Evolutionary conservation across 345 rosid species (phyloP).

Genomic region (Melastoma malabathricum): DNA sequence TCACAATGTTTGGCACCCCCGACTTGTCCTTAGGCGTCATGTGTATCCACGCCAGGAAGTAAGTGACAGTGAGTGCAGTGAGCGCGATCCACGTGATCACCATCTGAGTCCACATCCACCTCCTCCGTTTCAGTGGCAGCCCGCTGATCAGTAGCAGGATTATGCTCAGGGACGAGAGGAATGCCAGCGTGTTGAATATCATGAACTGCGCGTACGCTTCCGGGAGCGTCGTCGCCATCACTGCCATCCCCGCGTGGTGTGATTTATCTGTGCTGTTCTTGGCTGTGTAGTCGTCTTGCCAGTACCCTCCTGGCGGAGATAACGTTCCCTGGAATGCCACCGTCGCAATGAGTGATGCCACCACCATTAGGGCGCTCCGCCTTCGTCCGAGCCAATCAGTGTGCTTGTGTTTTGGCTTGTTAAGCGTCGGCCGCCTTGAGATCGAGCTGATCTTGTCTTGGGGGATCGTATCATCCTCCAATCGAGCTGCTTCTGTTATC

Average conservation of each 20-base stretch:
- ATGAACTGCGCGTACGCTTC: conserved; percentile 4
- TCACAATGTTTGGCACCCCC: background rate
- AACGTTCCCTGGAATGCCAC: conserved; percentile 23
- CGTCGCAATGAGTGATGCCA: conserved; percentile 19
- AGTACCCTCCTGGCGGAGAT: conserved; percentile 18
- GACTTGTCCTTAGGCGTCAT: conserved; percentile 5
- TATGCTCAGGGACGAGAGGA: conserved; percentile 19
- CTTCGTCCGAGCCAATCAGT: conserved; percentile 11
- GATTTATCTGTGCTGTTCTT: background rate
- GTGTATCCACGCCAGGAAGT: conserved; percentile 2
- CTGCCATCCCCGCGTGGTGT: conserved; percentile 11
- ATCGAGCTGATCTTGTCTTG: too few relatives aligned
- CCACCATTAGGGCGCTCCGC: conserved; percentile 22
- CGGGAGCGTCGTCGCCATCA: conserved; percentile 7
- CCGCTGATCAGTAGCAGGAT: conserved; percentile 21
- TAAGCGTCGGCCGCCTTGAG: too few relatives aligned
- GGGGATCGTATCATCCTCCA: background rate
- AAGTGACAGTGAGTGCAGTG: conserved; percentile 10
- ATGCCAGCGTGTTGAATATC: conserved; percentile 8
- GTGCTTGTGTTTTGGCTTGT: conserved; percentile 6
- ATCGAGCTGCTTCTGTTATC: background rate
- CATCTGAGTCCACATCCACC: conserved; percentile 20
- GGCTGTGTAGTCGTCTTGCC: conserved; percentile 10
- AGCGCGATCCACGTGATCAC: conserved; percentile 22
- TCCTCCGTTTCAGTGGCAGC: conserved; percentile 11